phyloP scores from a whole-genome alignment of 179 eudicot species.

The Nepenthes alata region DNA sequence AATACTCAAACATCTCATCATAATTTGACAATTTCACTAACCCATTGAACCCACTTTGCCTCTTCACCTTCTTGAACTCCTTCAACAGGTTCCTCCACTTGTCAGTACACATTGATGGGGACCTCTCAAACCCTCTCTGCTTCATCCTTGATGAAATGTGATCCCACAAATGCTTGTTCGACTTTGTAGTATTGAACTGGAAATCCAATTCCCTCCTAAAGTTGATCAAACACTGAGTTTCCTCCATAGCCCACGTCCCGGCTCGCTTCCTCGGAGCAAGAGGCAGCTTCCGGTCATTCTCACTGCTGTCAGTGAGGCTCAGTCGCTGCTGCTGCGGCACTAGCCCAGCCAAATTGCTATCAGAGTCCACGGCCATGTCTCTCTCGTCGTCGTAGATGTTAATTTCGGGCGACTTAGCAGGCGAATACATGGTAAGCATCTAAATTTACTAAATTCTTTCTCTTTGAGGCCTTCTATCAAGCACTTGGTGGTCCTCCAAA shows the following conservation, averaged over 20 bases:
- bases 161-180: conserved; percentile 81
- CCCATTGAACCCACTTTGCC: neutral
- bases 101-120: conserved; percentile 93
- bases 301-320: no score
- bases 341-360: no score
- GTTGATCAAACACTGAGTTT: conserved; percentile 48
- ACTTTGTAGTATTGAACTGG: conserved; percentile 72
- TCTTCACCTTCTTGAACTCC: conserved; percentile 75
- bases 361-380: no score
- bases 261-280: conserved; percentile 42
- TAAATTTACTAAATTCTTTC: no score
- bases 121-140: conserved; percentile 74
- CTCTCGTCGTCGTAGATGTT: no score
- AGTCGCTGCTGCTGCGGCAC: no score
- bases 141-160: conserved; percentile 70
- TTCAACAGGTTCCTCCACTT: conserved; percentile 91
- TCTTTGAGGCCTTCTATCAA: no score
- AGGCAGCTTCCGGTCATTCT: no score
- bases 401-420: no score
- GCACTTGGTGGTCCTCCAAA: no score
- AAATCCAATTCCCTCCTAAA: conserved; percentile 56
- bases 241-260: conserved; percentile 82
- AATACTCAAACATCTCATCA: conserved; percentile 14
- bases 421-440: no score
- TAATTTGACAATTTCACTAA: neutral